Evolutionary conservation across 768 basidiomycete species (phyloP).

Genomic region (Kwoniella sp.): DNA sequence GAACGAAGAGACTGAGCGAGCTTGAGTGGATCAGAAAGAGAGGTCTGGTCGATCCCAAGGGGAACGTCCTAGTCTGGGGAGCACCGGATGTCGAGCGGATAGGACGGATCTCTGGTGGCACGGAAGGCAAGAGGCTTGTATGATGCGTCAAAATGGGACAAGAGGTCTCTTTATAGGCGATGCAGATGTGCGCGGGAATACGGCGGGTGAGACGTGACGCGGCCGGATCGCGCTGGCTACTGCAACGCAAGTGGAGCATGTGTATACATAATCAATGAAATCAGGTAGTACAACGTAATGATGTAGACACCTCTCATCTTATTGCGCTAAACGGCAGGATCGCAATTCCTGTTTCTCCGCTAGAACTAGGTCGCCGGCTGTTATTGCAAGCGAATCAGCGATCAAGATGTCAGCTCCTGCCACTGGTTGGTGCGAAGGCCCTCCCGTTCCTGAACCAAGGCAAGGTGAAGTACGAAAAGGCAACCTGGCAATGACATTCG

Average conservation of each 20-base stretch:
- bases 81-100: slow-evolving; percentile 46
- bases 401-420: no score
- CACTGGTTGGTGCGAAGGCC: no score
- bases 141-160: slow-evolving; percentile 1
- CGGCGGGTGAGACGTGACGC: no score
- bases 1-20: slow-evolving; percentile 33
- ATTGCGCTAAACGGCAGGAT: background rate
- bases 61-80: slow-evolving; percentile 51
- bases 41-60: slow-evolving; percentile 44
- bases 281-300: slow-evolving; percentile 24
- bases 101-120: slow-evolving; percentile 31
- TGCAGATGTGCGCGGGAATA: no score
- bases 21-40: slow-evolving; percentile 33
- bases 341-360: background rate
- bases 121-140: slow-evolving; percentile 23
- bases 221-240: no score
- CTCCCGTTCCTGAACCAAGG: no score
- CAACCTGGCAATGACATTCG: no score
- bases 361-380: slow-evolving; percentile 19
- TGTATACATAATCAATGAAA: slow-evolving; percentile 5
- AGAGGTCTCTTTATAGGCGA: background rate
- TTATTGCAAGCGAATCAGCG: no score
- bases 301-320: slow-evolving; percentile 17
- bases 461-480: no score
- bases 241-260: background rate